phyloP scores from a whole-genome alignment of 768 basidiomycete species.

The Suillus luteus region DNA sequence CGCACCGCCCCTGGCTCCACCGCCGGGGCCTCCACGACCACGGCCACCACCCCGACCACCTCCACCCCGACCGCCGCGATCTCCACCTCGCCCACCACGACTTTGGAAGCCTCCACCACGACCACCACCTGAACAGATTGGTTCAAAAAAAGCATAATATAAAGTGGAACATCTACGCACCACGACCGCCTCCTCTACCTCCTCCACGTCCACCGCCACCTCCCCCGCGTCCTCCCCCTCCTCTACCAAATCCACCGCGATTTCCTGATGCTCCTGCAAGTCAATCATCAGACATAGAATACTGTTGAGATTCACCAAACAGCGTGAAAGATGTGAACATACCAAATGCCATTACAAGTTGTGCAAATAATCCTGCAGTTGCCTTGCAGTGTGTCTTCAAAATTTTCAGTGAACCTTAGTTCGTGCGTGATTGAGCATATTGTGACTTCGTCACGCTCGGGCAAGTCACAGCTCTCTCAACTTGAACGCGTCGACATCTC shows the following conservation, averaged over 20 bases:
- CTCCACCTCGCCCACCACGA: slow-evolving; percentile 39
- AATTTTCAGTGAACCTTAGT: background rate
- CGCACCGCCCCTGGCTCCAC: slow-evolving; percentile 78
- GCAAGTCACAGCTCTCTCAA: too few relatives aligned
- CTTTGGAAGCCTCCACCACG: slow-evolving; percentile 39
- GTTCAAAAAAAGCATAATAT: slow-evolving; percentile 13
- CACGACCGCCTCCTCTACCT: slow-evolving; percentile 45
- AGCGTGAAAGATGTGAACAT: background rate
- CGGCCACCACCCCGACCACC: slow-evolving; percentile 47
- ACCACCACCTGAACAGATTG: slow-evolving; percentile 21
- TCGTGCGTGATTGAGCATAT: background rate
- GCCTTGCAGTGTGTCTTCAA: slow-evolving; percentile 2
- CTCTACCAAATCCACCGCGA: slow-evolving; percentile 69
- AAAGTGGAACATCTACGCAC: slow-evolving; percentile 23
- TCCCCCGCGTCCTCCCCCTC: slow-evolving; percentile 38
- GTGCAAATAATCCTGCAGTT: background rate
- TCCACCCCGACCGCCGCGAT: slow-evolving; percentile 28
- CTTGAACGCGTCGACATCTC: too few relatives aligned
- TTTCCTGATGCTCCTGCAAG: slow-evolving; percentile 63
- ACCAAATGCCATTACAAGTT: slow-evolving; percentile 39
- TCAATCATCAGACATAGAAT: background rate
- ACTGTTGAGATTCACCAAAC: background rate
- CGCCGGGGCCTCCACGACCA: slow-evolving; percentile 62
- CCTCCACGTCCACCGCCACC: slow-evolving; percentile 42
- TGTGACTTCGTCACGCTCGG: slow-evolving; percentile 4